Evolutionary conservation across 352 stramenopile genomes (phyloP), one percentile per base, ranked within the genome.

Genomic region (Hyaloperonospora brassicae): DNA sequence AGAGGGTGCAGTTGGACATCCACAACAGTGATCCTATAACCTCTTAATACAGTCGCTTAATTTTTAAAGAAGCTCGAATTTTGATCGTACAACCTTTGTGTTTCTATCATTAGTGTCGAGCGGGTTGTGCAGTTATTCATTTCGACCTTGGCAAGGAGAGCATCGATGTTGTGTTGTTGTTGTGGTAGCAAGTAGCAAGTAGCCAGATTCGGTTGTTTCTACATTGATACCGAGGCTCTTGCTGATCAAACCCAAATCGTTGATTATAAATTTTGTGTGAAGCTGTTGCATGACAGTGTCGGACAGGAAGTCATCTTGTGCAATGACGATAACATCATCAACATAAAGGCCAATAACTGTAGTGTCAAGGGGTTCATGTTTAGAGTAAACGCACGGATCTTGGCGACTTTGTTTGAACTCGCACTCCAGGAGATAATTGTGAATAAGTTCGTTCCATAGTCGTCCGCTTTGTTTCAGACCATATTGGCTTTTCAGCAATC

Each of bases 1-100:
- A 11, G 14, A 1, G 36, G n/a, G 4, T 42, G 36, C n/a, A 42
- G 9, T 42, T 42, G 36, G 36, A 14, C 5, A 42, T 42, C 36
- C 36, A 42, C 36, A 42, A 42, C 14, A 42, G n/a, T 42, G 9
- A 42, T 12, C 36, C 36, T 21, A 42, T 39, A 42, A 42, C 36
- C 14, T 42, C 36, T 42, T 42, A 11, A 11, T 42, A 12, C 4
- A 42, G 36, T 42, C 36, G 9, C 5, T 42, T 42, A 17, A 11
- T 42, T 42, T 42, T 6, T 5, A 14, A 21, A 42, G 36, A 12
- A 2, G 36, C n/a, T 4, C 36, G 36, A 17, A 42, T 42, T 42
- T 14, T 5, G 36, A 42, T 42, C n/a, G n/a, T 42, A 42, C 14
- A 42, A 11, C 36, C 14, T 21, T 5, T 42, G 14, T 42, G 1